Conservation (phyloP, 139 green algal genomes). For the Chlorella sp. region DNA sequence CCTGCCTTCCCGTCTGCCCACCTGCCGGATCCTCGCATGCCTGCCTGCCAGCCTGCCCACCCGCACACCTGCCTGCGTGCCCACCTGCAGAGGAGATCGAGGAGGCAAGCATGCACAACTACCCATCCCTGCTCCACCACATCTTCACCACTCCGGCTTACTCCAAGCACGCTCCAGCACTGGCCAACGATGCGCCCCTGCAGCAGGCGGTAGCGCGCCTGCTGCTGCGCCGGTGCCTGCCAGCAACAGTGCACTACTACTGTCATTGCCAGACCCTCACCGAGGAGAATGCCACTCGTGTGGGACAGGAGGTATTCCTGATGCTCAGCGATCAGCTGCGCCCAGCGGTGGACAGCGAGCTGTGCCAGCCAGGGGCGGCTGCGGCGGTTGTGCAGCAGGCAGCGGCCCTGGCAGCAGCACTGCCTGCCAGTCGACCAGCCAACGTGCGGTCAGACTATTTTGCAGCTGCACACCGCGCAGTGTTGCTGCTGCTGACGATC, state of each 20-base stretch:
- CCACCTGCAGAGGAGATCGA: too few species aligned
- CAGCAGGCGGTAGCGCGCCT: neutral
- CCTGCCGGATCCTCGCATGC: too few species aligned
- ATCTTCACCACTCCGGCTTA: too few species aligned
- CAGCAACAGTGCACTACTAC: neutral
- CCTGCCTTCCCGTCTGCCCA: too few species aligned
- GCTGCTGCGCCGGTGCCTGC: neutral
- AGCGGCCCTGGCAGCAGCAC: neutral
- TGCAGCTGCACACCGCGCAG: neutral
- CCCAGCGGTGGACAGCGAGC: too few species aligned
- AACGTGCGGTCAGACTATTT: neutral
- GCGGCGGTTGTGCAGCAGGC: neutral
- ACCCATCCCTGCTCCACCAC: too few species aligned
- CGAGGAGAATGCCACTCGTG: neutral
- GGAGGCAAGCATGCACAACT: too few species aligned
- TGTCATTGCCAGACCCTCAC: neutral
- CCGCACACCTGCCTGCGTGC: too few species aligned
- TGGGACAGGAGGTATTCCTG: neutral
- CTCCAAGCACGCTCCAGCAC: neutral
- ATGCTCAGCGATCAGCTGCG: neutral
- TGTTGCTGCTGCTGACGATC: neutral
- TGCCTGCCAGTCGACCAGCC: neutral
- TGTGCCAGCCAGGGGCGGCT: neutral
- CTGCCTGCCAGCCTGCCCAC: too few species aligned
- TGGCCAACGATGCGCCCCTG: neutral